These are phyloP conservation scores for Globisporangium okanoganense DNA, from an alignment of 352 stramenopile genomes.

Conservation along the genomic window DNA sequence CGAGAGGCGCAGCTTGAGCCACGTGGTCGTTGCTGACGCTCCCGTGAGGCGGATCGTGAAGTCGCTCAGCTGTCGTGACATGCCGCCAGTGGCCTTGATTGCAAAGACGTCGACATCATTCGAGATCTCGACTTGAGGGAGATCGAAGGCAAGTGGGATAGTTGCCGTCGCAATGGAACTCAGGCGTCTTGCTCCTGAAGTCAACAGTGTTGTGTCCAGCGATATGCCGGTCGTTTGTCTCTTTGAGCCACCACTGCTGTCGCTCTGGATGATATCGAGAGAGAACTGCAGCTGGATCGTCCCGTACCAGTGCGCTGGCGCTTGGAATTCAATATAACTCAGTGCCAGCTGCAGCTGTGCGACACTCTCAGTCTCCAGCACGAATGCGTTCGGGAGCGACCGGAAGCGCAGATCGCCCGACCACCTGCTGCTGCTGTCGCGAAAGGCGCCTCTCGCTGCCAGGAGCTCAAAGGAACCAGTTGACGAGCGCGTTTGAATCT, in stretches of 20 bases:
- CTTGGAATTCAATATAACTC: neutral
- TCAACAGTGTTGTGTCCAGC: neutral
- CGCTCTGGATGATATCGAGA: neutral
- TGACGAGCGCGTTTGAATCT: neutral
- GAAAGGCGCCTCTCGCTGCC: neutral
- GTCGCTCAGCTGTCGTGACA: neutral
- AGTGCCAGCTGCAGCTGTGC: constrained; percentile 1
- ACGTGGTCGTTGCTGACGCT: neutral
- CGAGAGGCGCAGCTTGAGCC: constrained; percentile 11
- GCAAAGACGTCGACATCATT: neutral
- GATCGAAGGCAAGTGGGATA: neutral
- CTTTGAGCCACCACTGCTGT: neutral
- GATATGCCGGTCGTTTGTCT: neutral
- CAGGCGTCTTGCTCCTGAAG: neutral
- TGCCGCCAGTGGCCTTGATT: constrained; percentile 2
- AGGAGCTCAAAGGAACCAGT: constrained; percentile 12
- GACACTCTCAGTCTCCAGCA: neutral
- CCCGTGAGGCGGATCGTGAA: constrained; percentile 3
- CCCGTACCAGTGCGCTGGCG: constrained; percentile 7
- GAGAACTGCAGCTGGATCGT: constrained; percentile 7
- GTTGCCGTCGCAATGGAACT: neutral
- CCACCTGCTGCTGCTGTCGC: neutral
- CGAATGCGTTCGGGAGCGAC: constrained; percentile 4
- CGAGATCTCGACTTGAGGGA: neutral
- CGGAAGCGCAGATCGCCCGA: neutral